Conservation (phyloP, 257 asterid genomes). For the Przewalskia tangutica region DNA sequence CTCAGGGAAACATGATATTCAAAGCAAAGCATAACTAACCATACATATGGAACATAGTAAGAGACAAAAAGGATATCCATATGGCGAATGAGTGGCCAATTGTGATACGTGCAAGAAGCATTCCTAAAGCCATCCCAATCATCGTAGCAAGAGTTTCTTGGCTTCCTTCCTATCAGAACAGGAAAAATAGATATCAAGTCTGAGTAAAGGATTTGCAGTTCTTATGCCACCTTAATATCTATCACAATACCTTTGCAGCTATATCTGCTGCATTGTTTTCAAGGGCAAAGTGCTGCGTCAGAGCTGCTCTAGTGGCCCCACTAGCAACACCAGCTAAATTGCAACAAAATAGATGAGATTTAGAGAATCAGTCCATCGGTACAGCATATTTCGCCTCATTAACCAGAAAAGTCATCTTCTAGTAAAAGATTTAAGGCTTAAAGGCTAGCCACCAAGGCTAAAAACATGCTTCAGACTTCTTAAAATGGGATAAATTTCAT, state of each 20-base stretch:
- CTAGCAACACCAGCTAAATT: constrained; percentile 94
- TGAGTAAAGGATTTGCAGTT: neutral
- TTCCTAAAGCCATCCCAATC: constrained; percentile 97
- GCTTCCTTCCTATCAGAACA: constrained; percentile 75
- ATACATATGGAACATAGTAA: constrained; percentile 94
- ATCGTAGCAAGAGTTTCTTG: constrained; percentile 96
- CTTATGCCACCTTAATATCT: neutral
- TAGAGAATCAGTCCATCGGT: neutral
- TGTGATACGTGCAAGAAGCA: constrained; percentile 78
- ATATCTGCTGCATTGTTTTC: constrained; percentile 96
- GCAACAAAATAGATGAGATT: constrained; percentile 10
- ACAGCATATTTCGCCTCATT: neutral
- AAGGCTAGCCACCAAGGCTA: neutral
- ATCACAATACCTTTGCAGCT: constrained; percentile 70
- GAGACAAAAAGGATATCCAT: constrained; percentile 86
- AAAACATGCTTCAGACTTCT: neutral
- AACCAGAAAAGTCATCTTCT: neutral
- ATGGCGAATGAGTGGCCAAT: constrained; percentile 66
- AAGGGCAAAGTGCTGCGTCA: constrained; percentile 96
- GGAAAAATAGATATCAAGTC: neutral
- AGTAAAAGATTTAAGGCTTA: neutral
- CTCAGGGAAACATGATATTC: constrained; percentile 2
- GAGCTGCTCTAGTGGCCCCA: constrained; percentile 98
- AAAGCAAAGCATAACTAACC: constrained; percentile 64
- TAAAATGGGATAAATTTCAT: neutral